Evolutionary conservation across 257 asterid genomes (phyloP).

Genomic region (Fraxinus cuspidata): DNA sequence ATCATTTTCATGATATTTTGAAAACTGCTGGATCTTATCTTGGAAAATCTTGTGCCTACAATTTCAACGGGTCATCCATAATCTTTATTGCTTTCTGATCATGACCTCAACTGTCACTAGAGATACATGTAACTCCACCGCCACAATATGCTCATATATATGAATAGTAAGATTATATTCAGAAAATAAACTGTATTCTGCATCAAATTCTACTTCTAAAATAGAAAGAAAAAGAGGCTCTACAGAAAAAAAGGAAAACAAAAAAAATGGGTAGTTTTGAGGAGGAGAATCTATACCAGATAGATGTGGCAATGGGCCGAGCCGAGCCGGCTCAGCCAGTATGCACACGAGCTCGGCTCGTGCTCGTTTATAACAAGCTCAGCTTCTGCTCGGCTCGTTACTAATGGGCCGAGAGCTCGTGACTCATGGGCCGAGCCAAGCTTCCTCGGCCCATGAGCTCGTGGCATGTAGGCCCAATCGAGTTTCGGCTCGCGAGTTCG

Average conservation of each 20-base stretch:
- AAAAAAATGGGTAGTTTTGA: conserved; percentile 31
- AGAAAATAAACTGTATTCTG: background rate
- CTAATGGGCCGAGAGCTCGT: no score
- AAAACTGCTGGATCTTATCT: background rate
- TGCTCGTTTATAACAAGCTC: no score
- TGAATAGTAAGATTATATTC: background rate
- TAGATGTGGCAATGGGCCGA: background rate
- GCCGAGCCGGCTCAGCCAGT: no score
- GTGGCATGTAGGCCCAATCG: no score
- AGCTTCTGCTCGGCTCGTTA: no score
- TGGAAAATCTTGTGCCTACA: background rate
- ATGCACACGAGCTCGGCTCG: no score
- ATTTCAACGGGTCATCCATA: background rate
- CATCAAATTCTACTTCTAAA: background rate
- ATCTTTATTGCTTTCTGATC: background rate
- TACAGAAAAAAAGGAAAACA: background rate
- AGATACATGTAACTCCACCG: background rate
- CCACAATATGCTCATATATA: background rate
- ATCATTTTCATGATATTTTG: background rate
- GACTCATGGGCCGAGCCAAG: no score
- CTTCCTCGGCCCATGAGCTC: no score
- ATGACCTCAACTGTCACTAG: background rate
- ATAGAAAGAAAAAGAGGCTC: background rate
- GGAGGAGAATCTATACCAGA: conserved; percentile 28
- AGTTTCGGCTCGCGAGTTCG: no score